Conservation (phyloP, 73 alveolate genomes). For the Halteria grandinella region DNA sequence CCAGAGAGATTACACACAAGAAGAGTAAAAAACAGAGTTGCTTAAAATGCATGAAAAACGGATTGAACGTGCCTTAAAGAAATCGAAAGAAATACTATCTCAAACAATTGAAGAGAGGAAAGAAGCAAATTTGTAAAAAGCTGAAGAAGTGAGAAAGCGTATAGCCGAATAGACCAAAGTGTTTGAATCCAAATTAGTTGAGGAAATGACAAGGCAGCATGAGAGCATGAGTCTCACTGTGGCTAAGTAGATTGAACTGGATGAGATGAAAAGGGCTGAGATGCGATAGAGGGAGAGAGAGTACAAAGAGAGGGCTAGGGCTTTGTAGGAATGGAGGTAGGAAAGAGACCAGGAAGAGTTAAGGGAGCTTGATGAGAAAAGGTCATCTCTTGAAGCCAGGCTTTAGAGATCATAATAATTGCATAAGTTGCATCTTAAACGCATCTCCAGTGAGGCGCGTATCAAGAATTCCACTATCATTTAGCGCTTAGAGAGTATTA, state of each 20-base stretch:
- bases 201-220: constrained; percentile 2
- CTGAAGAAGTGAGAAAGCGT: neutral
- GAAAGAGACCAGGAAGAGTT: constrained; percentile 15
- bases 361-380: neutral
- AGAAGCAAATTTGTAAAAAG: too few species aligned
- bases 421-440: neutral
- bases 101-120: neutral
- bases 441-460: constrained; percentile 28
- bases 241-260: neutral
- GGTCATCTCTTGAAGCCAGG: constrained; percentile 3
- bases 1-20: constrained; percentile 17
- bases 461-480: neutral
- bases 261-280: neutral
- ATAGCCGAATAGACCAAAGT: constrained; percentile 13
- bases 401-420: constrained; percentile 1
- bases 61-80: neutral
- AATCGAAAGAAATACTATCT: constrained; percentile 3
- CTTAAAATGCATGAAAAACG: neutral
- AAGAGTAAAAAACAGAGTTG: neutral
- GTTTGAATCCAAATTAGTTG: constrained; percentile 2
- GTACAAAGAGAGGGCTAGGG: neutral
- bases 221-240: neutral
- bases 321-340: neutral
- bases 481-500: neutral
- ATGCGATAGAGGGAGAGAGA: constrained; percentile 1